These are phyloP conservation scores for Cucurbitaria berberidis DNA, from an alignment of 2,329 filamentous ascomycete species.

Conservation along the genomic window DNA sequence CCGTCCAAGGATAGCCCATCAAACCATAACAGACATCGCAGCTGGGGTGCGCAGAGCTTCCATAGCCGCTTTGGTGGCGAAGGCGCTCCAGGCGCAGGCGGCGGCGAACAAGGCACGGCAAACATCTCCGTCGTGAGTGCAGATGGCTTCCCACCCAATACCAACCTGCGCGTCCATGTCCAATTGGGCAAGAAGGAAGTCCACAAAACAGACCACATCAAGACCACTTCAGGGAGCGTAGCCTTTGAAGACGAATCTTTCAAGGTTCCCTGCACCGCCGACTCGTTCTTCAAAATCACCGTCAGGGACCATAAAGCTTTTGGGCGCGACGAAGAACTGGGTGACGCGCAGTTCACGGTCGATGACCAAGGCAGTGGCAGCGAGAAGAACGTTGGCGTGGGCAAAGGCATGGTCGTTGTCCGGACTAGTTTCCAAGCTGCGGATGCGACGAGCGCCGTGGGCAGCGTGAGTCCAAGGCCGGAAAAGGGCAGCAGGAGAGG, in stretches of 20 bases:
- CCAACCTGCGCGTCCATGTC: conserved; percentile 80
- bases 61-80: conserved; percentile 40
- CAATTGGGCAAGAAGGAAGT: conserved; percentile 74
- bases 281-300: conserved; percentile 83
- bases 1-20: conserved; percentile 34
- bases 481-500: conserved; percentile 46
- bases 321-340: conserved; percentile 80
- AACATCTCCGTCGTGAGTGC: conserved; percentile 81
- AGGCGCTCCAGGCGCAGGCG: conserved; percentile 54
- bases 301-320: conserved; percentile 87
- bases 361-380: conserved; percentile 73
- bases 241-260: conserved; percentile 73
- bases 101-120: conserved; percentile 73
- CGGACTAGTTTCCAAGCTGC: conserved; percentile 72
- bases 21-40: conserved; percentile 44
- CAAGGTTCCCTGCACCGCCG: conserved; percentile 77
- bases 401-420: conserved; percentile 72
- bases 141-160: conserved; percentile 73
- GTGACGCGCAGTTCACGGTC: conserved; percentile 89
- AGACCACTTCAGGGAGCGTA: conserved; percentile 66
- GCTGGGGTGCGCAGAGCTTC: conserved; percentile 51
- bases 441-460: conserved; percentile 45
- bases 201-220: conserved; percentile 91
- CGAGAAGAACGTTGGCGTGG: conserved; percentile 77
- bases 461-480: conserved; percentile 38